Evolutionary conservation across 345 rosid genomes (phyloP).

Genomic region (Garcia nutans): DNA sequence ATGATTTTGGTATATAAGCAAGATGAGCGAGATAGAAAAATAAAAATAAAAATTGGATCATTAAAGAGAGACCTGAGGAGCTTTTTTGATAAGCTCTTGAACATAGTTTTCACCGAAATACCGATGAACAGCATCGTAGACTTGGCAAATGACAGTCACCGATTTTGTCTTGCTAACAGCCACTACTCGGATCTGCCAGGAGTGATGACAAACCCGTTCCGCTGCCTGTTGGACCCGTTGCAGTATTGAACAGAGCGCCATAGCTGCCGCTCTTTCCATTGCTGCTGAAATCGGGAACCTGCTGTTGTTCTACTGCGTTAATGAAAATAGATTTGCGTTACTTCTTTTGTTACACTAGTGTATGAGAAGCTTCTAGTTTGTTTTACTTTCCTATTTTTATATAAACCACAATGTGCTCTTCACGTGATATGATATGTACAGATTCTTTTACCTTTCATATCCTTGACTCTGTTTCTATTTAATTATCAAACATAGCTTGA

Average conservation of each 20-base stretch:
- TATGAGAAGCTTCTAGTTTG: no score
- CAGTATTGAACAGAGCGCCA: constrained; percentile 65
- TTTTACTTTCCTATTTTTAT: no score
- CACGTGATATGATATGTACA: no score
- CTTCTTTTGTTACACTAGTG: no score
- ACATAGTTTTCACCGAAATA: constrained; percentile 90
- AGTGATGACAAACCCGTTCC: constrained; percentile 53
- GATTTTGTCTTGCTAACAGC: constrained; percentile 97
- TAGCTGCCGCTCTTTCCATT: constrained; percentile 56
- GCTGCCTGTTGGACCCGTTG: constrained; percentile 70
- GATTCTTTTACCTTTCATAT: no score
- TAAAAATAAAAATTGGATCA: background rate
- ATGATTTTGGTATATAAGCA: background rate
- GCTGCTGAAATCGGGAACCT: constrained; percentile 67
- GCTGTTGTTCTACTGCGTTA: constrained; percentile 4
- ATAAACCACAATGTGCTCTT: no score
- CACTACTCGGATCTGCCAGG: constrained; percentile 68
- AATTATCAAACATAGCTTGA: no score
- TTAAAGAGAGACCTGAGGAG: constrained; percentile 50
- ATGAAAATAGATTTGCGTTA: no score
- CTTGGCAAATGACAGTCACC: constrained; percentile 58
- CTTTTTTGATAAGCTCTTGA: constrained; percentile 84
- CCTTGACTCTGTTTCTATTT: no score
- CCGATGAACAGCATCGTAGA: constrained; percentile 85
- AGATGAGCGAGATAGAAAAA: background rate